Evolutionary conservation across 208 protist species (phyloP).

Genomic region (Crithidia bombi): DNA sequence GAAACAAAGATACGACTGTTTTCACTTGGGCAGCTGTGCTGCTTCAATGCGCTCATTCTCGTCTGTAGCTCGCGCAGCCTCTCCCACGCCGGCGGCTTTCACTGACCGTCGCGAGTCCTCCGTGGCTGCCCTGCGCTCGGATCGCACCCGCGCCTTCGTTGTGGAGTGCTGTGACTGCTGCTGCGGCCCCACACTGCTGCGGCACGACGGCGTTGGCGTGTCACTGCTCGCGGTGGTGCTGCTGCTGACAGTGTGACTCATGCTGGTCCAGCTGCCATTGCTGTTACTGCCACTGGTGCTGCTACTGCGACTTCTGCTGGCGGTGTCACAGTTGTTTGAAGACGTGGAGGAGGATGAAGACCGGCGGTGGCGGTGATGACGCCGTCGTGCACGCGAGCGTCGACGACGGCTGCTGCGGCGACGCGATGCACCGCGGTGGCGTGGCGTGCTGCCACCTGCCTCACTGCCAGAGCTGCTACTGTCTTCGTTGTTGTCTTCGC

Average conservation of each 20-base stretch:
- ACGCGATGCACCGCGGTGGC: conserved; percentile 4
- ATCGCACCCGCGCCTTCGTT: background rate
- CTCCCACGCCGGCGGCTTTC: background rate
- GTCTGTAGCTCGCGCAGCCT: background rate
- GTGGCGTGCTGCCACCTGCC: conserved; percentile 11
- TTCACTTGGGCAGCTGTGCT: background rate
- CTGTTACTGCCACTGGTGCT: conserved; percentile 5
- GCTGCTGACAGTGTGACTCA: conserved; percentile 27
- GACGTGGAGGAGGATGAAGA: conserved; percentile 1
- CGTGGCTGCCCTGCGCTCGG: background rate
- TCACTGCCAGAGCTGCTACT: background rate
- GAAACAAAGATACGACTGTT: no score
- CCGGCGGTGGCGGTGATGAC: conserved; percentile 1
- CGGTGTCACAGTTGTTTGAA: background rate
- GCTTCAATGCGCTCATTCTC: background rate
- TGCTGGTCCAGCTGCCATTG: conserved; percentile 8
- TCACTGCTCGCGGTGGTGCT: conserved; percentile 19
- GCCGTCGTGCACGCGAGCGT: conserved; percentile 1
- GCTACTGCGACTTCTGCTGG: background rate
- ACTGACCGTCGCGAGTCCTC: background rate
- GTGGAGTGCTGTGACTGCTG: background rate
- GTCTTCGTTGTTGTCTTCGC: background rate
- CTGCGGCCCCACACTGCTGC: background rate
- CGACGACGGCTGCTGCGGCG: conserved; percentile 8
- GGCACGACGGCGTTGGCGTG: background rate